phyloP scores from a whole-genome alignment of 2,329 filamentous ascomycete genomes.

The Byssoonygena ceratinophila region DNA sequence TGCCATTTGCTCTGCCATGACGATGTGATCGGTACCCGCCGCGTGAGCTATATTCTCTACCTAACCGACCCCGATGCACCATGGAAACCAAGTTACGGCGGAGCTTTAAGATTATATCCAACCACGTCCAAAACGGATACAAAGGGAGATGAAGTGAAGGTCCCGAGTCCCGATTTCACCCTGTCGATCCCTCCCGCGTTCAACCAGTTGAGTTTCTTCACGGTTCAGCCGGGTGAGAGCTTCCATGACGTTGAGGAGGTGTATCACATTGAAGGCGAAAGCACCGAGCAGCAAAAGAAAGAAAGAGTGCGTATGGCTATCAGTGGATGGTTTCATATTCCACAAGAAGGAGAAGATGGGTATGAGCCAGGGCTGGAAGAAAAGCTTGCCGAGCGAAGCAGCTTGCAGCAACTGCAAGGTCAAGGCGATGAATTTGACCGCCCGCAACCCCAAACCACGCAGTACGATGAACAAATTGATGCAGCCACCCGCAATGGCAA shows the following conservation, averaged over 20 bases:
- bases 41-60: conserved; percentile 95
- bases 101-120: conserved; percentile 79
- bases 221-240: conserved; percentile 94
- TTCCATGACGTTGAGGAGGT: conserved; percentile 99
- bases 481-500: conserved; percentile 20
- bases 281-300: conserved; percentile 50
- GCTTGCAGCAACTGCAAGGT: conserved; percentile 82
- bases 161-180: conserved; percentile 65
- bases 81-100: conserved; percentile 88
- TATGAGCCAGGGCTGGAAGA: conserved; percentile 82
- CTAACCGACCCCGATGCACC: conserved; percentile 81
- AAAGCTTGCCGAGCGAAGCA: conserved; percentile 77
- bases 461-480: conserved; percentile 25
- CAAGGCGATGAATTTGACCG: conserved; percentile 82
- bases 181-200: conserved; percentile 86
- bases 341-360: conserved; percentile 85
- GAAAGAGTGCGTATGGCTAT: conserved; percentile 80
- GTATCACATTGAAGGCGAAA: conserved; percentile 56
- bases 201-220: conserved; percentile 97
- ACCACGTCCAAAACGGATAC: conserved; percentile 54
- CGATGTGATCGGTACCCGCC: conserved; percentile 93
- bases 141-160: conserved; percentile 63
- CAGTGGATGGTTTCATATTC: conserved; percentile 98
- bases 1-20: conserved; percentile 95
- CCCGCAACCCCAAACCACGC: conserved; percentile 53